Evolutionary conservation across 2,329 filamentous ascomycete species (phyloP).

Genomic region (Onygenales sp.): DNA sequence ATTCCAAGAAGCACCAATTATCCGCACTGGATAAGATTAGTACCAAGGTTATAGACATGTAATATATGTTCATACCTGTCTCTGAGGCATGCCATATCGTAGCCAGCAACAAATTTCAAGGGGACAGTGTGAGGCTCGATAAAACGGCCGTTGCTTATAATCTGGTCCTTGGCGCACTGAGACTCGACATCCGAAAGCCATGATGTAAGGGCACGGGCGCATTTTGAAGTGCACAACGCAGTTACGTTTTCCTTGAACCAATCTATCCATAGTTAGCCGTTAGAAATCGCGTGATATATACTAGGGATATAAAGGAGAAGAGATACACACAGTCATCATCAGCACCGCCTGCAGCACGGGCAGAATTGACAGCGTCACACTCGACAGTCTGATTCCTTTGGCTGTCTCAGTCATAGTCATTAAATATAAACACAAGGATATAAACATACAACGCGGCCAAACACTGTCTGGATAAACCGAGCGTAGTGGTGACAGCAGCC

Average conservation of each 20-base stretch:
- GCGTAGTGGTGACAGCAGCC: slow-evolving; percentile 5
- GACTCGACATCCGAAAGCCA: slow-evolving; percentile 11
- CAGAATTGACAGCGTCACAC: slow-evolving; percentile 11
- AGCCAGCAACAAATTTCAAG: slow-evolving; percentile 11
- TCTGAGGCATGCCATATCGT: slow-evolving; percentile 10
- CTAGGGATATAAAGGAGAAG: background rate
- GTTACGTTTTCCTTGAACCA: slow-evolving; percentile 12
- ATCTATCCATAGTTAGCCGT: slow-evolving; percentile 3
- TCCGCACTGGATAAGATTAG: slow-evolving; percentile 8
- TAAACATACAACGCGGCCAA: slow-evolving; percentile 10
- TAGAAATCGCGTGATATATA: background rate
- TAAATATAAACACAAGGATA: background rate
- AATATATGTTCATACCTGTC: slow-evolving; percentile 7
- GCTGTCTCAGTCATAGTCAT: background rate
- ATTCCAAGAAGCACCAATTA: slow-evolving; percentile 12
- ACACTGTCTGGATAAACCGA: slow-evolving; percentile 10
- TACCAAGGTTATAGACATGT: too few species aligned
- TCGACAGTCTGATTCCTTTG: slow-evolving; percentile 11
- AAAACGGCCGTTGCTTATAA: slow-evolving; percentile 6
- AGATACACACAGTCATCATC: slow-evolving; percentile 10
- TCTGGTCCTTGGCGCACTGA: slow-evolving; percentile 8
- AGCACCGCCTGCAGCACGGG: slow-evolving; percentile 8
- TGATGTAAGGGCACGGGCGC: slow-evolving; percentile 7
- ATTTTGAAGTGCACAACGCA: slow-evolving; percentile 9
- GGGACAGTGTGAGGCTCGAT: slow-evolving; percentile 12